Conservation (phyloP, 352 stramenopile genomes). For the Globisporangium uncinulatum region DNA sequence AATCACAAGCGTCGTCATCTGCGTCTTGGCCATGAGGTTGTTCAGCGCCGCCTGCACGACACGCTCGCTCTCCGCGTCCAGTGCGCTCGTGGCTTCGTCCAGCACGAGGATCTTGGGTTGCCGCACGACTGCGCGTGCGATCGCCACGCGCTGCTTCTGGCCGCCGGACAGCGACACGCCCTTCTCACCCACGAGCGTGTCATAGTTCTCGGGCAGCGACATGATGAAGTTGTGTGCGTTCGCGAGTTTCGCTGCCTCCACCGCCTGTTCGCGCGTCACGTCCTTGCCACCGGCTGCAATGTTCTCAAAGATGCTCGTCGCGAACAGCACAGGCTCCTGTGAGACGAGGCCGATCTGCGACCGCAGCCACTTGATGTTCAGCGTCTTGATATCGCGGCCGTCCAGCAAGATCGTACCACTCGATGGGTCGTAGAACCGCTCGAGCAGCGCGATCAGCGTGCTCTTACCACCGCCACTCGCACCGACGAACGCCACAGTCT, state of each 20-base stretch:
- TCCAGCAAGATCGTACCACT: constrained; percentile 75
- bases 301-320: constrained; percentile 88
- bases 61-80: constrained; percentile 26
- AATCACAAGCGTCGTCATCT: constrained; percentile 90
- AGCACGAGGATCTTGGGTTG: constrained; percentile 79
- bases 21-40: constrained; percentile 27
- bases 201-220: constrained; percentile 74
- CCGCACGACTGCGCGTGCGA: constrained; percentile 47
- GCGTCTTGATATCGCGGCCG: constrained; percentile 58
- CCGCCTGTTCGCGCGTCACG: constrained; percentile 8
- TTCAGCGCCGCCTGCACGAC: constrained; percentile 76
- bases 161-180: constrained; percentile 26
- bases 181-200: constrained; percentile 38
- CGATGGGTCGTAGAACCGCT: constrained; percentile 88
- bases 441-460: constrained; percentile 50
- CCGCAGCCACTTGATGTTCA: constrained; percentile 75
- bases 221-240: constrained; percentile 56
- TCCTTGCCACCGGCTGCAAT: constrained; percentile 58
- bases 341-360: constrained; percentile 65
- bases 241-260: constrained; percentile 12
- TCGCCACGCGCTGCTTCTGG: constrained; percentile 31
- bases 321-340: constrained; percentile 90
- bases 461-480: constrained; percentile 27
- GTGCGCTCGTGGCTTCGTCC: constrained; percentile 4
- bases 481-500: constrained; percentile 28